Base-by-base conservation (phyloP, 306 rosid species). In the Fragaria vesca region DNA sequence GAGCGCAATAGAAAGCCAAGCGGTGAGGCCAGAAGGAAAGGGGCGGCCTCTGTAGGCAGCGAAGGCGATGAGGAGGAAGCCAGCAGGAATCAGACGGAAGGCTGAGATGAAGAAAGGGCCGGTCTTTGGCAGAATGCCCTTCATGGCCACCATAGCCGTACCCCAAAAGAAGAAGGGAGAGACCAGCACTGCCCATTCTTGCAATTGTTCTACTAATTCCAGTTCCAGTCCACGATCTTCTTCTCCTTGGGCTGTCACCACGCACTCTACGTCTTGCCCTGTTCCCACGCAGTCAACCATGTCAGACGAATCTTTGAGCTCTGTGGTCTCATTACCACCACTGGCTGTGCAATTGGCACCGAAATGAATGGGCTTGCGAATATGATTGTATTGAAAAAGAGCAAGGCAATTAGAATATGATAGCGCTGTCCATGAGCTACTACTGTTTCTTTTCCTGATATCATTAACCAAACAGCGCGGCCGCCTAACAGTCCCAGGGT, bases 101-200 rank as follows among this genome's bases (percentile, higher is more conserved):
- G 97, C 71, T 1, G 98, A 80, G 36, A 94, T 94, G 72, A 92
- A 92, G 73, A 90, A 92, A 13, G 98, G 97, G 0, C 97, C 98
- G 3, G 78, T 79, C 73, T 83, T 94, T 1, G 98, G 97, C 62
- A 94, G 78, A 72, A 94, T 91, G 74, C 88, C 97, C 76, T 94
- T 94, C 98, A 94, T 94, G 17, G 97, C 98, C 81, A 94, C 98
- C 98, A 94, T 94, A 4, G 98, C 93, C 24, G 97, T 92, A 0
- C 98, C 98, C 97, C 98, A 94, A 78, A 94, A 94, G 91, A 94
- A 94, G 81, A 94, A 92, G 36, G 98, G 97, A n/a, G 98, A 94
- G 9, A 92, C 86, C 79, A 94, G 47, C 74, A 94, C 97, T 24
- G 79, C 82, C 84, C 87, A 86, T 82, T 92, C 97, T 91, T 87